Conservation (phyloP, 2,329 filamentous ascomycete species). For the Knoxdaviesia capensis region DNA sequence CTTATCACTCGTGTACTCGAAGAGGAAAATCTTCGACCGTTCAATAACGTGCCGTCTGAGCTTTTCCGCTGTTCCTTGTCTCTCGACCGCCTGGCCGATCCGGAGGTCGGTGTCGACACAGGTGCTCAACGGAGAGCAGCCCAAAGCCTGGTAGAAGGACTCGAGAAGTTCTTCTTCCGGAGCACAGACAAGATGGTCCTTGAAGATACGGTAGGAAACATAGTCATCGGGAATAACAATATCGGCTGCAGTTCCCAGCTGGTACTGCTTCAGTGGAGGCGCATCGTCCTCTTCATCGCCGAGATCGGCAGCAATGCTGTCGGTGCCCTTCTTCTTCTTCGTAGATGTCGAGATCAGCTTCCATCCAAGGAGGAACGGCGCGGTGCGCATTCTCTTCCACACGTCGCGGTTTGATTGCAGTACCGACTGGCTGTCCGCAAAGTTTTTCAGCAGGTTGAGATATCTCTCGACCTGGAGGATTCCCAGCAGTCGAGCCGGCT, state of each 20-base stretch:
- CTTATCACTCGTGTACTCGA: slow-evolving; percentile 51
- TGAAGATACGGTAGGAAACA: slow-evolving; percentile 75
- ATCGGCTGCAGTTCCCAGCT: slow-evolving; percentile 48
- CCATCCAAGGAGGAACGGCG: slow-evolving; percentile 67
- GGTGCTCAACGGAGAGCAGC: slow-evolving; percentile 53
- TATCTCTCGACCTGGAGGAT: slow-evolving; percentile 78
- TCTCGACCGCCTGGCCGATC: slow-evolving; percentile 44
- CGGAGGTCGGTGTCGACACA: slow-evolving; percentile 61
- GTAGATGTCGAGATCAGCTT: slow-evolving; percentile 15
- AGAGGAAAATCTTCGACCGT: slow-evolving; percentile 71
- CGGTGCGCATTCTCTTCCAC: slow-evolving; percentile 52
- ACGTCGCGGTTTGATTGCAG: slow-evolving; percentile 65
- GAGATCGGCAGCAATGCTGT: too few relatives aligned
- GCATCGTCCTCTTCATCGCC: slow-evolving; percentile 30
- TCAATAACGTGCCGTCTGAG: slow-evolving; percentile 71
- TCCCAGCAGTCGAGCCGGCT: slow-evolving; percentile 64
- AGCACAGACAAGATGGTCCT: slow-evolving; percentile 62
- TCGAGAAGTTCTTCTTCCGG: slow-evolving; percentile 81
- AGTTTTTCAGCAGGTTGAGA: slow-evolving; percentile 55
- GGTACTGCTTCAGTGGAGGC: slow-evolving; percentile 53
- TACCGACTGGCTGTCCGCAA: slow-evolving; percentile 50
- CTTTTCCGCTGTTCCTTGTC: slow-evolving; percentile 47
- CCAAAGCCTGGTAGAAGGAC: slow-evolving; percentile 64
- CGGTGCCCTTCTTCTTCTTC: too few relatives aligned
- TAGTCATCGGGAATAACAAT: slow-evolving; percentile 78